Percentiles rank a stretch among this genome's conserved stretches.
phyloP scores from a whole-genome alignment of 2,329 filamentous ascomycete species.

The Paraphaeosphaeria sporulosa region DNA sequence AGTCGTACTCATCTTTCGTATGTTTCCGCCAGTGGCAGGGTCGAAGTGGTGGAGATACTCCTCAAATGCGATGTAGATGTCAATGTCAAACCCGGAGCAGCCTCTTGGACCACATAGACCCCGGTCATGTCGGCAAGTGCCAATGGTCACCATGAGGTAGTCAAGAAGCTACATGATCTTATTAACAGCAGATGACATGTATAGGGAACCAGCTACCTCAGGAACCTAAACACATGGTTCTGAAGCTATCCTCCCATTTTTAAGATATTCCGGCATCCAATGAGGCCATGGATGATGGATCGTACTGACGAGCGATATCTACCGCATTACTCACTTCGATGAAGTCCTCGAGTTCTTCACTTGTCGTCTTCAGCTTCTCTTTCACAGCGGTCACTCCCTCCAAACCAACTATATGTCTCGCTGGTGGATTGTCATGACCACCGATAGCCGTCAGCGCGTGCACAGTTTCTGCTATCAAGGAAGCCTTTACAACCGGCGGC shows the following conservation, averaged over 20 bases:
- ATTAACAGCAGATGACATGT: conserved; percentile 1
- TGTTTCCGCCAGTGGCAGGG: conserved; percentile 4
- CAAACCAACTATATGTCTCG: conserved; percentile 89
- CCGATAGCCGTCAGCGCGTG: conserved; percentile 91
- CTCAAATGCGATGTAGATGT: background rate
- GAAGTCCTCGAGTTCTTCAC: conserved; percentile 95
- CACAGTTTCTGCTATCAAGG: conserved; percentile 85
- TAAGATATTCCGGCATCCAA: background rate
- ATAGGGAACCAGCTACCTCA: background rate
- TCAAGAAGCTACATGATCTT: background rate
- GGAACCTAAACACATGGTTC: background rate
- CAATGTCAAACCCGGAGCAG: background rate
- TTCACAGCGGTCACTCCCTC: conserved; percentile 89
- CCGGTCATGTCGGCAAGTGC: conserved; percentile 11
- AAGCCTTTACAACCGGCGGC: conserved; percentile 69
- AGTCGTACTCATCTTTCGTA: conserved; percentile 5
- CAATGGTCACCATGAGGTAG: conserved; percentile 7
- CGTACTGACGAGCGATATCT: conserved; percentile 65
- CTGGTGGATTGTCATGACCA: conserved; percentile 93
- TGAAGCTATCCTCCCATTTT: background rate
- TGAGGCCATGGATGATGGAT: conserved; percentile 13
- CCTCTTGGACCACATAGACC: background rate
- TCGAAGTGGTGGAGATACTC: conserved; percentile 1
- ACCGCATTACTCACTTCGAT: conserved; percentile 87
- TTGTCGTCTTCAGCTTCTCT: conserved; percentile 95